Base-by-base conservation (phyloP, 257 asterid genomes). In the Eucommia ulmoides region DNA sequence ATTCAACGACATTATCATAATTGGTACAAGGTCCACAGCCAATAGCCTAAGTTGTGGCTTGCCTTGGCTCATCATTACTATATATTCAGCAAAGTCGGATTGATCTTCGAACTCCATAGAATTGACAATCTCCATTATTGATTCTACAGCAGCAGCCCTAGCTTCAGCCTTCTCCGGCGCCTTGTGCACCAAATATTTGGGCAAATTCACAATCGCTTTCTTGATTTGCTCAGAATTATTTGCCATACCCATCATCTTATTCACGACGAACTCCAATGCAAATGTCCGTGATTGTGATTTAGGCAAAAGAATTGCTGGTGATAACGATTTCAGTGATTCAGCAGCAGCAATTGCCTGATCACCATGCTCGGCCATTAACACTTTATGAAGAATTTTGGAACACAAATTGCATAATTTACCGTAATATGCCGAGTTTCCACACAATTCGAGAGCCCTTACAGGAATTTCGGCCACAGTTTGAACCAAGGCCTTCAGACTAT, bases 161-260 rank as follows among this genome's bases (percentile, higher is more conserved):
- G 79, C 73, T 50, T 85, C 98, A 52, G 98, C 76, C 78, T 66
- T 85, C 59, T 85, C 96, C 0, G 94, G 94, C 1, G 96, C 84
- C 63, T 79, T 85, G 22, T 69, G 80, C 33, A 65, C 92, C 65
- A 85, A 67, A 59, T 72, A 81, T 74, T 72, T 89, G 0, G 98
- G 92, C 75, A 85, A 71, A 68, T 89, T 80, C 19, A 67, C 74
- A 35, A 89, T 75, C 0, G 88, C 83, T 46, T 74, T 72, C 70
- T 44, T 78, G 24, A 89, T 66, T 26, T 60, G 81, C 26, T 18
- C 54, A 0, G 84, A 83, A 57, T 44, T 53, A 52, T 61, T 65
- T n/a, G 64, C 69, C 79, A 78, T 55, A 7, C 53, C 52, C 73
- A 65, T 62, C 98, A 89, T 85, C 35, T 55, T 66, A 60, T 69